These are phyloP conservation scores for Dactylorhiza incarnata DNA, from an alignment of 106 monocot genomes.

Conservation along the genomic window DNA sequence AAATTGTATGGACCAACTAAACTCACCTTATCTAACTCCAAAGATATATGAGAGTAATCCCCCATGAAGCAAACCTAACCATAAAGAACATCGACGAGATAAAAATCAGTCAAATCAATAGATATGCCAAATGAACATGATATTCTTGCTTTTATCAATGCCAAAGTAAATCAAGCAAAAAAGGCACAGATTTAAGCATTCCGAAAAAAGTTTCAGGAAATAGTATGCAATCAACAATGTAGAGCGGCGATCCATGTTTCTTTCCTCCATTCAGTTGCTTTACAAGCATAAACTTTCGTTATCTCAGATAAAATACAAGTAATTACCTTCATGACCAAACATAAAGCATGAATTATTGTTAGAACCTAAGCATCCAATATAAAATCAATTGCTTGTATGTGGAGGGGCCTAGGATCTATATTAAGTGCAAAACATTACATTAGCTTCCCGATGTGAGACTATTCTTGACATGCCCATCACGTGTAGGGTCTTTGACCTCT, in stretches of 20 bases:
- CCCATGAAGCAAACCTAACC: slow-evolving; percentile 80
- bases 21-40: slow-evolving; percentile 83
- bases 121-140: not conserved
- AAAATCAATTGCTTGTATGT: too few relatives aligned
- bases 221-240: not conserved
- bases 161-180: not conserved
- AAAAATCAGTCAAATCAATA: not conserved
- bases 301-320: not conserved
- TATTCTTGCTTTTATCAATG: not conserved
- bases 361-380: too few relatives aligned
- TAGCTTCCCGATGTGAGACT: too few relatives aligned
- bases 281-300: not conserved
- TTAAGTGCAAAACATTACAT: too few relatives aligned
- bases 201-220: not conserved
- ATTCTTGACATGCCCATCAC: too few relatives aligned
- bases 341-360: not conserved
- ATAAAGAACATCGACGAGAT: slow-evolving; percentile 10
- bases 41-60: slow-evolving; percentile 72
- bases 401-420: too few relatives aligned
- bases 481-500: too few relatives aligned
- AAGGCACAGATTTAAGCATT: not conserved
- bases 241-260: not conserved
- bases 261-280: not conserved
- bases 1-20: not conserved
- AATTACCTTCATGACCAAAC: not conserved